These are phyloP conservation scores for Parachaetomium inaequale DNA, from an alignment of 495 filamentous ascomycete species.

Conservation along the genomic window DNA sequence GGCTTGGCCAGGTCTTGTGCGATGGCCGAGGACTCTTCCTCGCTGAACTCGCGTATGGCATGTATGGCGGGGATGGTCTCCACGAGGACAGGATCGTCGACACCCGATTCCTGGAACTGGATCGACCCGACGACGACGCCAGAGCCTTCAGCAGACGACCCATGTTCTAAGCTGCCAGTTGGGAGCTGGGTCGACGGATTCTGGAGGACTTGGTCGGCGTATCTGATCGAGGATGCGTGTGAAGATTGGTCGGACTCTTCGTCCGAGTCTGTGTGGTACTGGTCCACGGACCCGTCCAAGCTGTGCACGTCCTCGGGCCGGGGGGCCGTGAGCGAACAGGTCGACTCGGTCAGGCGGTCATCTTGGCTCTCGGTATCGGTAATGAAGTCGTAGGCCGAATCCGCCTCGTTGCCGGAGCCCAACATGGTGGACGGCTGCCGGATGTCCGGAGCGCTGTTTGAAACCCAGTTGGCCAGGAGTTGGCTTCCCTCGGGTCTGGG, in stretches of 20 bases:
- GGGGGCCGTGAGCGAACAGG: slow-evolving; percentile 47
- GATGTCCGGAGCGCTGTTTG: slow-evolving; percentile 47
- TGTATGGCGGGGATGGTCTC: slow-evolving; percentile 61
- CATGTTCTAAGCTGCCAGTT: slow-evolving; percentile 37
- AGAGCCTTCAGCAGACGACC: slow-evolving; percentile 20
- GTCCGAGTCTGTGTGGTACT: slow-evolving; percentile 38
- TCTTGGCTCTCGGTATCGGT: slow-evolving; percentile 44
- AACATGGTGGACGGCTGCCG: slow-evolving; percentile 44
- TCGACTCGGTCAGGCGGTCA: slow-evolving; percentile 49
- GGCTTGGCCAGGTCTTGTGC: slow-evolving; percentile 38
- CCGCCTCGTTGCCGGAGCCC: slow-evolving; percentile 47
- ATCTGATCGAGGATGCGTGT: slow-evolving; percentile 39
- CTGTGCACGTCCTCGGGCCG: slow-evolving; percentile 53
- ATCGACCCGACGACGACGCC: slow-evolving; percentile 42
- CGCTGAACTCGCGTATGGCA: slow-evolving; percentile 57
- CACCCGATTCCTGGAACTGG: slow-evolving; percentile 57
- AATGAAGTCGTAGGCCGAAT: slow-evolving; percentile 58
- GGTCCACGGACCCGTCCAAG: slow-evolving; percentile 48
- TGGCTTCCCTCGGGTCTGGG: slow-evolving; percentile 48
- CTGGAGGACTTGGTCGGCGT: slow-evolving; percentile 38
- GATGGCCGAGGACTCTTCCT: slow-evolving; percentile 49
- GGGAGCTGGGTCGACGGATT: slow-evolving; percentile 43
- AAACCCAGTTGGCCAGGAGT: slow-evolving; percentile 51
- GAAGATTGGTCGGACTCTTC: slow-evolving; percentile 46
- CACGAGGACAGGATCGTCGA: slow-evolving; percentile 44